Base-by-base conservation (phyloP, 1,284 basidiomycete species). In the Earliella scabrosa region DNA sequence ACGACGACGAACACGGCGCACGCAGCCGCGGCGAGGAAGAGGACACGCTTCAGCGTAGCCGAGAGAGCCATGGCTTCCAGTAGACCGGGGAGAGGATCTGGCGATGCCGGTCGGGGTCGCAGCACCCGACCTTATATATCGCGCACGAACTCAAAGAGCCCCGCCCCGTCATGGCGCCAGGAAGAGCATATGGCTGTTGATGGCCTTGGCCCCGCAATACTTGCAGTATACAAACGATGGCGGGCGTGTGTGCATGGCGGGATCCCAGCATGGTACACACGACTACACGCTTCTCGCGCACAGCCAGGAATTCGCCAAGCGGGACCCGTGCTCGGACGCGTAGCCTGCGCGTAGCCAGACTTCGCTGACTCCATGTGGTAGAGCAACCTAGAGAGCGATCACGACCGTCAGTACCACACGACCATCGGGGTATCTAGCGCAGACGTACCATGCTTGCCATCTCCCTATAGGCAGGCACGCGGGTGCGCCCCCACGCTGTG, bases 1-100 rank as follows among this genome's bases (percentile, higher is more conserved):
- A 71, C 66, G 21, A 60, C 57, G 23, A 67, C 59, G 41, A 67
- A n/a, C 23, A 70, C 61, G 21, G 64, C 39, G 18, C 68, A 50
- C 3, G 54, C 63, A 8, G 48, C 57, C 18, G 55, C 50, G n/a
- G 63, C 63, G 24, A 66, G 43, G 50, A 68, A 39, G 23, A 68
- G 53, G 41, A 63, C 38, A 24, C 66, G 64, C 31, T 59, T 55
- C 34, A 68, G 11, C 24, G 61, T 40, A 40, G 58, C 35, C 18
- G 63, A 54, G 39, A 61, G 47, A 39, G 18, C 36, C 4, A 18
- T 18, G 16, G 36, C 36, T n/a, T 20, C 36, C 18, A 18, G 36
- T n/a, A 8, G 18, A 20, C 36, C 14, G 36, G 9, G 36, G 36
- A 38, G 36, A 38, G 36, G 18, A 38, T 38, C 36, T 16, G 36